Percentiles rank a stretch among this genome's conserved stretches.
phyloP scores from a whole-genome alignment of 2,329 filamentous ascomycete species.

The Talaromyces atroroseus region DNA sequence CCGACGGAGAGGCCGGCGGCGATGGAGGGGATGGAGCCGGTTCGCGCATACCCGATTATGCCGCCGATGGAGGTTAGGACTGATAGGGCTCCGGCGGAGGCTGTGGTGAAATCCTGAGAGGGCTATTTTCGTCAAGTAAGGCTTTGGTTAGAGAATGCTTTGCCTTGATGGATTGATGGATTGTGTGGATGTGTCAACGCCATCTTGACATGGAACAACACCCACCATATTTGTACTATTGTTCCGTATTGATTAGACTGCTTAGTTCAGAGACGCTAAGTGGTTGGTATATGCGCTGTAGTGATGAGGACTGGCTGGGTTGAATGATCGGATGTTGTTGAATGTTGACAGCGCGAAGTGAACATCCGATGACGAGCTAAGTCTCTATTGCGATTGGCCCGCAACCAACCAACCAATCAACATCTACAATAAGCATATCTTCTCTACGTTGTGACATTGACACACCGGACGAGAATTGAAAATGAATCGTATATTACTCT shows the following conservation, averaged over 20 bases:
- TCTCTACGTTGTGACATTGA: too few species aligned
- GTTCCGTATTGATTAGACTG: neutral
- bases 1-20: slow-evolving; percentile 81
- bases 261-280: neutral
- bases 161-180: neutral
- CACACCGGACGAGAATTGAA: neutral
- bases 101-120: slow-evolving; percentile 28
- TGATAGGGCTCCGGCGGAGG: slow-evolving; percentile 71
- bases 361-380: neutral
- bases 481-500: neutral
- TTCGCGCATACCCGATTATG: slow-evolving; percentile 77
- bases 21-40: slow-evolving; percentile 80
- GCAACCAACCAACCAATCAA: neutral
- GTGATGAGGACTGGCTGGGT: neutral
- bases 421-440: too few species aligned
- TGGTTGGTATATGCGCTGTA: neutral
- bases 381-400: neutral
- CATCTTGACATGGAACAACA: neutral
- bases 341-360: neutral
- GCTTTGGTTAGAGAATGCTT: neutral
- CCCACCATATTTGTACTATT: neutral
- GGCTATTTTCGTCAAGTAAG: neutral
- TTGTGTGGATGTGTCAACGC: neutral
- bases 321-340: neutral
- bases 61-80: slow-evolving; percentile 81